A percentile compares a stretch with the other conserved stretches of the same genome.
phyloP scores from a whole-genome alignment of 352 stramenopile species.

The Phytophthora fragariaefolia region DNA sequence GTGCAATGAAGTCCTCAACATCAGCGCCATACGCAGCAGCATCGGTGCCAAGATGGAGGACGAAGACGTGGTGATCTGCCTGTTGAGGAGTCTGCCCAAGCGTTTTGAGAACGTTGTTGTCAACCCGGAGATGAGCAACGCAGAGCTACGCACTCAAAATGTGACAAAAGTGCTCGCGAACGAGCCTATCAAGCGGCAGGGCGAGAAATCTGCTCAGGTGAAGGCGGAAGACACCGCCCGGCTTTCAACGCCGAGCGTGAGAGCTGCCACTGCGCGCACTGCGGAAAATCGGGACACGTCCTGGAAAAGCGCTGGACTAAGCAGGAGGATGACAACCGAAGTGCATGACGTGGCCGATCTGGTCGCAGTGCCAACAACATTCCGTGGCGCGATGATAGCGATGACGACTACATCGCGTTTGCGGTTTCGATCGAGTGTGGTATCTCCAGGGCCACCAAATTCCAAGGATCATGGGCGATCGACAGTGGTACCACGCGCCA shows the following conservation, averaged over 20 bases:
- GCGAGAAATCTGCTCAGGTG: conserved; percentile 8
- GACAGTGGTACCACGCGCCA: conserved; percentile 28
- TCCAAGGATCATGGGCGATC: conserved; percentile 11
- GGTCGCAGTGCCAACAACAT: conserved; percentile 26
- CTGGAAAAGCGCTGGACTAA: conserved; percentile 28
- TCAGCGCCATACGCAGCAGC: conserved; percentile 10
- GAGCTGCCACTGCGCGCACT: conserved; percentile 12
- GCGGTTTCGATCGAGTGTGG: conserved; percentile 21
- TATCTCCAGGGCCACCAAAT: conserved; percentile 10
- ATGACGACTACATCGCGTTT: conserved; percentile 20
- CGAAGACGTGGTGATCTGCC: conserved; percentile 20
- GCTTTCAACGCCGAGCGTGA: conserved; percentile 12
- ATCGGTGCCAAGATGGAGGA: conserved; percentile 21
- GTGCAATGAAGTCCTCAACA: conserved; percentile 24
- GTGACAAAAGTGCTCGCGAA: conserved; percentile 30
- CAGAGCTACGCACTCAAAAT: conserved; percentile 10
- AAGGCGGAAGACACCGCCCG: conserved; percentile 24
- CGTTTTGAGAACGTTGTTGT: conserved; percentile 21
- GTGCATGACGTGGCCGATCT: background rate
- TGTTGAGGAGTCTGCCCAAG: conserved; percentile 14
- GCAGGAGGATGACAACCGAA: conserved; percentile 25
- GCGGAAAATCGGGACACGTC: conserved; percentile 25
- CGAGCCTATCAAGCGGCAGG: conserved; percentile 24
- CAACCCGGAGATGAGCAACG: conserved; percentile 15
- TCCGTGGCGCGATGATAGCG: background rate